phyloP scores from a whole-genome alignment of 2,329 filamentous ascomycete species.

The Beauveria brongniartii region DNA sequence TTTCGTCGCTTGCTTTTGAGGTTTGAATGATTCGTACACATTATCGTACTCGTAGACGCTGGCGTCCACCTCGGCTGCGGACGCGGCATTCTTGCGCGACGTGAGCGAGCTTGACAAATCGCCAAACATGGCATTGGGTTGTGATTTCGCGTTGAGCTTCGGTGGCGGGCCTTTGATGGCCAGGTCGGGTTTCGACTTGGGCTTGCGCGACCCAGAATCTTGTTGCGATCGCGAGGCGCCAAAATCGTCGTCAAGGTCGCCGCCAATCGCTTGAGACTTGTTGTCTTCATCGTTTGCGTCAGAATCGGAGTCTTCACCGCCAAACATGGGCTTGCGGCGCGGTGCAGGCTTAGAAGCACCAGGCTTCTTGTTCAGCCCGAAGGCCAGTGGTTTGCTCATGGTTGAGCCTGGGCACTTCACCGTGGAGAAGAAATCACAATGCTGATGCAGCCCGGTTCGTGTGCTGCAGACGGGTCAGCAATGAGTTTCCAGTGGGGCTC shows the following conservation, averaged over 20 bases:
- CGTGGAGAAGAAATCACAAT: no score
- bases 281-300: constrained; percentile 32
- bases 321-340: constrained; percentile 50
- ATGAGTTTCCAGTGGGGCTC: no score
- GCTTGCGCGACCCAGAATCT: constrained; percentile 23
- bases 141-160: constrained; percentile 35
- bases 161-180: constrained; percentile 30
- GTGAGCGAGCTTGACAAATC: constrained; percentile 60
- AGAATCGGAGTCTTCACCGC: constrained; percentile 45
- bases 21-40: constrained; percentile 70
- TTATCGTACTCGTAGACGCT: constrained; percentile 81
- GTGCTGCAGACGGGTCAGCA: no score
- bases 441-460: no score
- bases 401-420: no score
- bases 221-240: constrained; percentile 2
- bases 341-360: constrained; percentile 39
- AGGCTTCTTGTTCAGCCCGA: constrained; percentile 56
- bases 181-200: constrained; percentile 24
- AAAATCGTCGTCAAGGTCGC: constrained; percentile 45
- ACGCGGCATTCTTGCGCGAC: constrained; percentile 55
- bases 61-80: constrained; percentile 59
- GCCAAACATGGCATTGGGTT: constrained; percentile 41
- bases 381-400: constrained; percentile 43
- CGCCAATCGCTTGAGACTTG: constrained; percentile 52
- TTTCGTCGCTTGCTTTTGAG: constrained; percentile 50